Evolutionary conservation across 2,329 filamentous ascomycete genomes (phyloP).

Genomic region (Penicillium aurantiogriseum): DNA sequence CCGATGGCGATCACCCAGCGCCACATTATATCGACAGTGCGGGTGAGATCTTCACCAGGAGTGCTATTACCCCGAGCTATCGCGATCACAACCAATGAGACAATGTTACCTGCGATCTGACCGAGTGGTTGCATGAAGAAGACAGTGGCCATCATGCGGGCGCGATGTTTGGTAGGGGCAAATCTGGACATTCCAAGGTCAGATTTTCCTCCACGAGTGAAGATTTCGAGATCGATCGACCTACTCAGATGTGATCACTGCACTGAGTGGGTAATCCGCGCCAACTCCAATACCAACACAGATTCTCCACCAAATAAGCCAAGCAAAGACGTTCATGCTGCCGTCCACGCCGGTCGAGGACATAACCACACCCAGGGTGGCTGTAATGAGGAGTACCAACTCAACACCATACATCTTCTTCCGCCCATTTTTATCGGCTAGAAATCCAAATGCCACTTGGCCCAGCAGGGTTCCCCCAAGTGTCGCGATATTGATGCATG

Average conservation of each 20-base stretch:
- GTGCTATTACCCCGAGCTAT: slow-evolving; percentile 25
- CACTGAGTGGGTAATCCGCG: slow-evolving; percentile 66
- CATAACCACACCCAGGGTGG: slow-evolving; percentile 49
- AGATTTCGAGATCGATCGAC: slow-evolving; percentile 15
- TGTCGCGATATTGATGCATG: slow-evolving; percentile 48
- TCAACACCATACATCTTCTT: slow-evolving; percentile 54
- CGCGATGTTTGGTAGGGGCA: slow-evolving; percentile 58
- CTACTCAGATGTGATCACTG: slow-evolving; percentile 68
- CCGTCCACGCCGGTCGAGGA: slow-evolving; percentile 43
- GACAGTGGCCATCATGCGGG: slow-evolving; percentile 66
- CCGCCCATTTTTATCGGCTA: slow-evolving; percentile 50
- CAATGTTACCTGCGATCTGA: slow-evolving; percentile 63
- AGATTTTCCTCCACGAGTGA: not conserved
- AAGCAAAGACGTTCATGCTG: slow-evolving; percentile 47
- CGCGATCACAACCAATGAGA: slow-evolving; percentile 52
- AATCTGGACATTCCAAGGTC: slow-evolving; percentile 34
- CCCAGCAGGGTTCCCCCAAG: slow-evolving; percentile 49
- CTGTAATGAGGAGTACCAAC: slow-evolving; percentile 48
- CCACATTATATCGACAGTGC: slow-evolving; percentile 61
- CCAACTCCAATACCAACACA: slow-evolving; percentile 58
- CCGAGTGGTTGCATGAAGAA: slow-evolving; percentile 70
- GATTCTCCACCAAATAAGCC: slow-evolving; percentile 51
- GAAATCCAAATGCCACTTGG: slow-evolving; percentile 48
- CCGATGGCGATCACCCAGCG: slow-evolving; percentile 66
- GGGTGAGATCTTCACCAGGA: slow-evolving; percentile 28